Evolutionary conservation across 208 protist species (phyloP).

Genomic region (Giardia muris): DNA sequence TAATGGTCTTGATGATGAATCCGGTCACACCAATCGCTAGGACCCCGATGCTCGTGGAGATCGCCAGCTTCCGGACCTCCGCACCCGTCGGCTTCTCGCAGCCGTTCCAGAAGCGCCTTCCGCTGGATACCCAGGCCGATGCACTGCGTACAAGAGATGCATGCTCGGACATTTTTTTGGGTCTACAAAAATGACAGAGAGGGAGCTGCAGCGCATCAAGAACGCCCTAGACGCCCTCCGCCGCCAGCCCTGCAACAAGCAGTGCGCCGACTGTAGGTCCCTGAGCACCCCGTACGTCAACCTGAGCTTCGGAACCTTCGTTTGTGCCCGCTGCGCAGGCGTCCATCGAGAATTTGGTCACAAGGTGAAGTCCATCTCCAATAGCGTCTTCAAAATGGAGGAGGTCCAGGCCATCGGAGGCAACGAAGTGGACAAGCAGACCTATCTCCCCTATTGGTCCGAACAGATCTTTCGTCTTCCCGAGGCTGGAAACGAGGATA

Average conservation of each 20-base stretch:
- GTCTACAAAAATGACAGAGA: constrained; percentile 13
- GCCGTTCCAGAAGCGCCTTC: neutral
- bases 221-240: constrained; percentile 32
- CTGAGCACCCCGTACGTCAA: constrained; percentile 35
- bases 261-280: constrained; percentile 35
- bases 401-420: constrained; percentile 22
- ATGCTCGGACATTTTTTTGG: too few species aligned
- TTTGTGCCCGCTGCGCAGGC: constrained; percentile 39
- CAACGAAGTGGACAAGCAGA: neutral
- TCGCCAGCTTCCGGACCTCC: neutral
- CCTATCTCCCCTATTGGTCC: neutral
- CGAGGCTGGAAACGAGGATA: constrained; percentile 17
- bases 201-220: constrained; percentile 28
- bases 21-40: neutral
- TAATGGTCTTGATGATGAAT: constrained; percentile 5
- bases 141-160: too few species aligned
- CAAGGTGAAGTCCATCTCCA: constrained; percentile 33
- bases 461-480: neutral
- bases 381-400: constrained; percentile 24
- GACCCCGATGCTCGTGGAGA: neutral
- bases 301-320: constrained; percentile 36
- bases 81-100: constrained; percentile 2
- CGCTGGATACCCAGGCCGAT: neutral
- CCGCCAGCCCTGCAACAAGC: constrained; percentile 28
- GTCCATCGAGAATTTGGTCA: constrained; percentile 36